Base-by-base conservation (phyloP, 1,284 basidiomycete genomes). In the Stygiomarasmius scandens region DNA sequence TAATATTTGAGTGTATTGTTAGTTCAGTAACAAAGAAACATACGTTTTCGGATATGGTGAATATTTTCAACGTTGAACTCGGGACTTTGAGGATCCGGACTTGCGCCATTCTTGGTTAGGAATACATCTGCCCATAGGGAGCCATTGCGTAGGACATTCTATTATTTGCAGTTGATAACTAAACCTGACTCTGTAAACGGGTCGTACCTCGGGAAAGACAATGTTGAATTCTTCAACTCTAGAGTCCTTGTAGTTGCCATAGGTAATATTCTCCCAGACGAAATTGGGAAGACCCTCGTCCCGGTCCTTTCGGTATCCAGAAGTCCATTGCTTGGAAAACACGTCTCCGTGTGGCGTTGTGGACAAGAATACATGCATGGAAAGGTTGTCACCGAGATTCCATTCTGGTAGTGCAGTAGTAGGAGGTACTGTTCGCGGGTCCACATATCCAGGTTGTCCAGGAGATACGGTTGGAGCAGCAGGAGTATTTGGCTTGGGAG, bases 81-180 rank as follows among this genome's bases (percentile, higher is more conserved):
- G 6, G 76, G 61, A 55, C 80, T 77, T 11, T 75, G 70, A 2
- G 90, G 90, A 66, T 93, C 80, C 2, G 85, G 86, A 61, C 76
- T 85, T 36, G 81, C 78, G 1, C 82, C 83, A 56, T 89, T 81
- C 64, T 84, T 87, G 2, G 89, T 82, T 8, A 98, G 76, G 66
- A 93, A 89, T 10, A 97, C 78, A 65, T 98, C 94, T 9, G 92
- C 90, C 88, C 90, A 97, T 52, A 94, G 71, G 5, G 88, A 86
- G 12, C 86, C 90, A 68, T 97, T 97, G 58, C 82, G 78, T 65
- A 89, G 78, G 4, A 96, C 95, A 47, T 77, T 80, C 89, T 95
- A 59, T 34, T 47, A 52, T 52, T 5, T 55, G 36, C 32, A 4
- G 29, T 19, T 23, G 20, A 16, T 27, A 6, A 32, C 9, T 20